Conservation (phyloP, 306 rosid genomes). For the Quercus wislizeni region DNA sequence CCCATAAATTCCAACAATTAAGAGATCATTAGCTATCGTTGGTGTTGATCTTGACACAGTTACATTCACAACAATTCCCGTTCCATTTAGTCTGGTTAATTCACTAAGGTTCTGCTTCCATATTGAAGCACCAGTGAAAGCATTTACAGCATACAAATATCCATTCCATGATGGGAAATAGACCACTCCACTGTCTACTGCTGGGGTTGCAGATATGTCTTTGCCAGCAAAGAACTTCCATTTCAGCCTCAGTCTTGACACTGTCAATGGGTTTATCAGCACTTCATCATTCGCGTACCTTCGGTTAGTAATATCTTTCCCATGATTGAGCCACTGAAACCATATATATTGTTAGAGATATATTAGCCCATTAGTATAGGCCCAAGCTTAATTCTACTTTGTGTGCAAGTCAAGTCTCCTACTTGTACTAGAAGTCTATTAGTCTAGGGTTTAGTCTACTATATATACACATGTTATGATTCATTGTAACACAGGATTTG, state of each 20-base stretch:
- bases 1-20: slow-evolving; percentile 36
- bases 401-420: too few species aligned
- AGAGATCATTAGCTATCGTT: slow-evolving; percentile 13
- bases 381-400: too few species aligned
- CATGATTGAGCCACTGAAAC: slow-evolving; percentile 41
- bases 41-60: slow-evolving; percentile 40
- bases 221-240: slow-evolving; percentile 37
- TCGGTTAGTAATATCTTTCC: slow-evolving; percentile 25
- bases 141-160: slow-evolving; percentile 28
- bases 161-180: slow-evolving; percentile 52
- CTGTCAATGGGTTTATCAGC: slow-evolving; percentile 21
- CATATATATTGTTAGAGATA: too few species aligned
- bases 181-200: slow-evolving; percentile 28
- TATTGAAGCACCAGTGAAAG: slow-evolving; percentile 21
- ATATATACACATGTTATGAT: too few species aligned
- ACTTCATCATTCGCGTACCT: slow-evolving; percentile 24
- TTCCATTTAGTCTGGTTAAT: slow-evolving; percentile 28
- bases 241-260: slow-evolving; percentile 11
- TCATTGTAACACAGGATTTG: too few species aligned
- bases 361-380: too few species aligned
- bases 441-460: too few species aligned
- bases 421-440: too few species aligned
- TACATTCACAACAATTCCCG: slow-evolving; percentile 29
- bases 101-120: slow-evolving; percentile 33
- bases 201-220: slow-evolving; percentile 37